These are phyloP conservation scores for Petunia secreta DNA, from an alignment of 257 asterid species.

Conservation along the genomic window DNA sequence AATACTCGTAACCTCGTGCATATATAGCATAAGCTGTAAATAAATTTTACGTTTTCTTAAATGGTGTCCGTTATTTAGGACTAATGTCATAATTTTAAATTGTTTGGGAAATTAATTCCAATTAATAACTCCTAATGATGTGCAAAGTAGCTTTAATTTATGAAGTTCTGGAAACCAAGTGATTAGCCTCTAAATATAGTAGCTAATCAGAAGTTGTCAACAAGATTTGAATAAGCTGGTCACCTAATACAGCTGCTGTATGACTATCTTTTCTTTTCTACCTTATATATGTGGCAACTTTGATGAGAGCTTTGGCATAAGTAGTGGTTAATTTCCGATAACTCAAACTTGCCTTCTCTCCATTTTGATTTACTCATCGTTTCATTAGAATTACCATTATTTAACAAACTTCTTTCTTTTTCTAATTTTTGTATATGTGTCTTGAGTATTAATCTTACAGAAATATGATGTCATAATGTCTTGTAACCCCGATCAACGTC, in stretches of 20 bases:
- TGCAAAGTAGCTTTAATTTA: slow-evolving; percentile 6
- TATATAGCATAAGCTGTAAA: no score
- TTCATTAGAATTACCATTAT: background rate
- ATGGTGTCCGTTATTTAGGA: background rate
- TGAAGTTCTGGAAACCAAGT: slow-evolving; percentile 16
- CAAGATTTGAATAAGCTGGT: slow-evolving; percentile 21
- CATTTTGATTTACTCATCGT: background rate
- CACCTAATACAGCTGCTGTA: background rate
- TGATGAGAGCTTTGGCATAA: background rate
- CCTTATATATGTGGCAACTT: background rate
- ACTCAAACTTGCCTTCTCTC: background rate
- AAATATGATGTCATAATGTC: background rate
- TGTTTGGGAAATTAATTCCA: background rate
- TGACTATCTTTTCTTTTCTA: background rate
- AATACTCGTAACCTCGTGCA: no score
- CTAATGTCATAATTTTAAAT: no score
- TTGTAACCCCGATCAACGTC: background rate
- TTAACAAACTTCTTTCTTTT: background rate
- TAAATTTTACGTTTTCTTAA: no score
- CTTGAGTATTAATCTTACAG: background rate
- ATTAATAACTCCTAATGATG: background rate
- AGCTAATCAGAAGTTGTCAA: slow-evolving; percentile 14
- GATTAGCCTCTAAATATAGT: background rate
- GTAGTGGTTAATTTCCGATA: background rate
- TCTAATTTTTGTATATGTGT: background rate